phyloP scores from a whole-genome alignment of 495 filamentous ascomycete genomes.

The Aspergillus saccharolyticus region DNA sequence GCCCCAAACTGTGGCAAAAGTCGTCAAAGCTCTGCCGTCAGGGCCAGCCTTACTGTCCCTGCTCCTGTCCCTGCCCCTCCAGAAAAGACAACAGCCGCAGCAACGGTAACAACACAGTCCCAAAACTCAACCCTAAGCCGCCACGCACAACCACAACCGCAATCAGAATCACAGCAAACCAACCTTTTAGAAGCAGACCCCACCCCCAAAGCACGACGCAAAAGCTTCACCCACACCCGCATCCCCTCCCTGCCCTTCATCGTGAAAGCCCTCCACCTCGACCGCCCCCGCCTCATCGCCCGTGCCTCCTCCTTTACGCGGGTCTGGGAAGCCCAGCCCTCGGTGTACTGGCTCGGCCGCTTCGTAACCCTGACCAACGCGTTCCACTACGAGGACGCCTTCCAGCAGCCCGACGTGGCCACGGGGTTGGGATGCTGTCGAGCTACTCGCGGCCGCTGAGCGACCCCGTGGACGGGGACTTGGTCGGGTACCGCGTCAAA shows the following conservation, averaged over 20 bases:
- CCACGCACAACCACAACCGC: no score
- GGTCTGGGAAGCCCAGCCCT: slow-evolving; percentile 18
- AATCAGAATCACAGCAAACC: no score
- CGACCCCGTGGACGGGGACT: background rate
- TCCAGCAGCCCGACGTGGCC: slow-evolving; percentile 19
- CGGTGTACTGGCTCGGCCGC: slow-evolving; percentile 52
- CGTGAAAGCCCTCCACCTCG: background rate
- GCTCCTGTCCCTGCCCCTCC: background rate
- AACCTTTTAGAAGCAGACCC: no score
- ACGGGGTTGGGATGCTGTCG: slow-evolving; percentile 22
- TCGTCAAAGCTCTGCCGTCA: no score
- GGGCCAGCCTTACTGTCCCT: no score
- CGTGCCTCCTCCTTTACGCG: slow-evolving; percentile 3
- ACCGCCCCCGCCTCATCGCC: slow-evolving; percentile 8
- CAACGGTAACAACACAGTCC: no score
- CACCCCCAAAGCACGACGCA: no score
- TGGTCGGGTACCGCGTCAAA: slow-evolving; percentile 24
- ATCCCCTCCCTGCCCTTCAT: background rate
- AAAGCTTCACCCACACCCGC: background rate
- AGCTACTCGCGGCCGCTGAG: slow-evolving; percentile 19
- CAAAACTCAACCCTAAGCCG: no score
- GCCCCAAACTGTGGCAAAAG: no score
- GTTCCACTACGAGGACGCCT: slow-evolving; percentile 45
- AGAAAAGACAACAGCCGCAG: background rate
- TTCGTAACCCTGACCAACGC: slow-evolving; percentile 50